phyloP scores from a whole-genome alignment of 257 asterid species.

The Solanum pimpinellifolium region DNA sequence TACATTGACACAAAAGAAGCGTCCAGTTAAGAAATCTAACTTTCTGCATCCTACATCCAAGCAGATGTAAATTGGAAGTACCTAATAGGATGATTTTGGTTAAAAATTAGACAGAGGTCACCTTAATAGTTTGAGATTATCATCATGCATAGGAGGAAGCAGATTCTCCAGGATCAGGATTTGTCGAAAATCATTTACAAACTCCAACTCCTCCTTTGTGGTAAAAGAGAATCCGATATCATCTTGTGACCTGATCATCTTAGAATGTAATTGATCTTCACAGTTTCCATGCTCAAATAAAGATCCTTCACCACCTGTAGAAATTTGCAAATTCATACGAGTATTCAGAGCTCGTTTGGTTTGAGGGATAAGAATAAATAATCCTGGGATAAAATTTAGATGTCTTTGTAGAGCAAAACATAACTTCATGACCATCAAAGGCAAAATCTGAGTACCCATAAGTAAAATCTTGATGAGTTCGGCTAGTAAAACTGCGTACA shows the following conservation, averaged over 20 bases:
- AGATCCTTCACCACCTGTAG: constrained; percentile 23
- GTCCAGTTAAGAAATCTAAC: background rate
- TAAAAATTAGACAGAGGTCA: background rate
- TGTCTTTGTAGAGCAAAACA: background rate
- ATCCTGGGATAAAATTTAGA: too few relatives aligned
- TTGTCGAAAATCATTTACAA: constrained; percentile 47
- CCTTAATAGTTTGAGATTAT: constrained; percentile 58
- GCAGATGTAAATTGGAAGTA: background rate
- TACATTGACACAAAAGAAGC: background rate
- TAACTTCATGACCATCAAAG: background rate
- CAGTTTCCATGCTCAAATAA: background rate
- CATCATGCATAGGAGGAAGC: constrained; percentile 56
- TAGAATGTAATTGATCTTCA: constrained; percentile 23
- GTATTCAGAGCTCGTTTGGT: background rate
- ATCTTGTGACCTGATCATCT: constrained; percentile 15
- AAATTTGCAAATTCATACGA: background rate
- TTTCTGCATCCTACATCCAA: background rate
- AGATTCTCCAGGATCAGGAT: constrained; percentile 34
- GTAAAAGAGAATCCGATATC: background rate
- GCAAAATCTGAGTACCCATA: background rate
- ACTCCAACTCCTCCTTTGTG: background rate
- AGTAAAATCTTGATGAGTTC: background rate
- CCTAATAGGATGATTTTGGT: background rate
- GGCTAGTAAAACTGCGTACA: background rate
- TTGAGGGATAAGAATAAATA: too few relatives aligned